Evolutionary conservation across 139 green algal species (phyloP).

Genomic region (Auxenochlorella pyrenoidosa): DNA sequence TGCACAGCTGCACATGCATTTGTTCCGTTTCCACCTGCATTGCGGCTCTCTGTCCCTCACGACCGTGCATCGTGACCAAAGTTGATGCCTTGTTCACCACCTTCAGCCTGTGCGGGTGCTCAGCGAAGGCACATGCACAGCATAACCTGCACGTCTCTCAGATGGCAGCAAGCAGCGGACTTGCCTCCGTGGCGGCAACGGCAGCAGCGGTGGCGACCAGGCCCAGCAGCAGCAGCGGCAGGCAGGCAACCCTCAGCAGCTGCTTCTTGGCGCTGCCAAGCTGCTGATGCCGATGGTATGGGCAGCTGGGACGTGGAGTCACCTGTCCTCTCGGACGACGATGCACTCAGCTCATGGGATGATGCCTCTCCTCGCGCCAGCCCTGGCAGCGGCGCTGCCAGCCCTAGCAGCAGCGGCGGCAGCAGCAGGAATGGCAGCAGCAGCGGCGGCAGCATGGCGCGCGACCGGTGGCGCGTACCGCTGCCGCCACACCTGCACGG

Average conservation of each 20-base stretch:
- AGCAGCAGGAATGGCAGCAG: neutral
- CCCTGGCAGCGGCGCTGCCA: neutral
- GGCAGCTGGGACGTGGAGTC: neutral
- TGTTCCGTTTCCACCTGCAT: too few relatives aligned
- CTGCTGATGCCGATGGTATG: neutral
- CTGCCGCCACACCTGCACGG: slow-evolving; percentile 46
- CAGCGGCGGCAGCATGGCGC: neutral
- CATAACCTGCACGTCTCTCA: too few relatives aligned
- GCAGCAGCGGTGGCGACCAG: neutral
- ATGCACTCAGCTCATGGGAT: too few relatives aligned
- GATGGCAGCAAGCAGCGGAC: too few relatives aligned
- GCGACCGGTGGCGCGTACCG: slow-evolving; percentile 26
- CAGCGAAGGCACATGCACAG: too few relatives aligned
- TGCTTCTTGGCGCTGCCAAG: neutral
- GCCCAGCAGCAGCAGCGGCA: neutral
- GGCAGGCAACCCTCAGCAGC: neutral
- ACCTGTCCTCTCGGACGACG: neutral
- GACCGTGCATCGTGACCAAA: too few relatives aligned
- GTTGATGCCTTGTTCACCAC: too few relatives aligned
- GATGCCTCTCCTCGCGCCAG: neutral
- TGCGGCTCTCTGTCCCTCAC: too few relatives aligned
- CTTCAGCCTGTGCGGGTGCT: too few relatives aligned
- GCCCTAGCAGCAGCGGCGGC: too few relatives aligned
- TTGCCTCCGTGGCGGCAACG: neutral
- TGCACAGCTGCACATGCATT: too few relatives aligned